Evolutionary conservation across 495 filamentous ascomycete species (phyloP).

Genomic region (Podospora tetraspora): DNA sequence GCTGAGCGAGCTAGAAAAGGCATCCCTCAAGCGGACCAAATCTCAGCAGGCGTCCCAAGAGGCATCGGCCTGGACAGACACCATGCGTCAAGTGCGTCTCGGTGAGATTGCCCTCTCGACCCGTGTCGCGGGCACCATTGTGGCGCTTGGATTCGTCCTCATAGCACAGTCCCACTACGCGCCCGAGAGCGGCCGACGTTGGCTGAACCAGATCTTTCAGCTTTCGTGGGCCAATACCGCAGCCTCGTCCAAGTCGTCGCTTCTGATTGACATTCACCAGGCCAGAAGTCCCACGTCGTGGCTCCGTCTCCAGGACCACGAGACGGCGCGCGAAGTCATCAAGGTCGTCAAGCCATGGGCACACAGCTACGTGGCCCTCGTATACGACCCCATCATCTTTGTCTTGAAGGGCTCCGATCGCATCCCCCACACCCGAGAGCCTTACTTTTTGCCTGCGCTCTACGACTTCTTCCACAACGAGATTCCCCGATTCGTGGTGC

Average conservation of each 20-base stretch:
- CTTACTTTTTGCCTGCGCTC: slow-evolving; percentile 45
- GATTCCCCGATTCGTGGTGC: slow-evolving; percentile 49
- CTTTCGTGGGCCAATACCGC: slow-evolving; percentile 21
- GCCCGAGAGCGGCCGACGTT: slow-evolving; percentile 42
- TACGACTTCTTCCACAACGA: slow-evolving; percentile 55
- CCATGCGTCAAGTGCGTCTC: slow-evolving; percentile 43
- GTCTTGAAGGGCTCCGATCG: slow-evolving; percentile 60
- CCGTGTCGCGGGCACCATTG: slow-evolving; percentile 54
- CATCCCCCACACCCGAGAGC: slow-evolving; percentile 37
- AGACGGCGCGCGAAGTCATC: slow-evolving; percentile 67
- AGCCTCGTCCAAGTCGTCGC: slow-evolving; percentile 34
- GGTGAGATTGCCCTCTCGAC: slow-evolving; percentile 52
- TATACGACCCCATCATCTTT: slow-evolving; percentile 63
- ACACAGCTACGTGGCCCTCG: slow-evolving; percentile 59
- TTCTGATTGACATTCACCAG: slow-evolving; percentile 54
- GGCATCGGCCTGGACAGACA: slow-evolving; percentile 45
- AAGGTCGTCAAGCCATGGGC: slow-evolving; percentile 59
- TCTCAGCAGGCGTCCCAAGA: slow-evolving; percentile 12
- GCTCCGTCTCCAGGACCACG: slow-evolving; percentile 66
- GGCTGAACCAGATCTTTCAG: slow-evolving; percentile 36
- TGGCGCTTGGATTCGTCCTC: slow-evolving; percentile 56
- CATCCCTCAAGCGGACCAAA: slow-evolving; percentile 33
- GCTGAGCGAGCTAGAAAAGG: slow-evolving; percentile 48
- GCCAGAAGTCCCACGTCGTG: slow-evolving; percentile 63
- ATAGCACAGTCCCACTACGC: slow-evolving; percentile 64